These are phyloP conservation scores for Cutaneotrichosporon arboriforme DNA, from an alignment of 1,284 basidiomycete species.

Conservation along the genomic window DNA sequence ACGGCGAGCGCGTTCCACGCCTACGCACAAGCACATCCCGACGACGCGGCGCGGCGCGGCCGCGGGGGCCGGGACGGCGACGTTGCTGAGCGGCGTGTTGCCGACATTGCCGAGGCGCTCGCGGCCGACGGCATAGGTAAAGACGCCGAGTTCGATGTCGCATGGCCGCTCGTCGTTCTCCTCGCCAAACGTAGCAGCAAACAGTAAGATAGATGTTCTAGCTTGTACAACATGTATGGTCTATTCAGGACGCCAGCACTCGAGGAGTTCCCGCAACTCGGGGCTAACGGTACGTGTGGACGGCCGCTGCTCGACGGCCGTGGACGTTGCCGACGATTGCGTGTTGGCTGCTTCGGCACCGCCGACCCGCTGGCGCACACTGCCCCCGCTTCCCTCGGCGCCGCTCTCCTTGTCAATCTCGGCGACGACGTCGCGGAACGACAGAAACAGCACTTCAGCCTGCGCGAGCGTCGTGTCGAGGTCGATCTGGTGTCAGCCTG, in stretches of 20 bases:
- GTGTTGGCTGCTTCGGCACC: background rate
- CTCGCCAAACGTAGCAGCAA: constrained; percentile 41
- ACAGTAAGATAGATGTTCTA: background rate
- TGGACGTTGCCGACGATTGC: background rate
- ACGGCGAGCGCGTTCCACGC: constrained; percentile 69
- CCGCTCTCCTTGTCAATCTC: constrained; percentile 60
- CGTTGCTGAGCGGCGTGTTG: constrained; percentile 61
- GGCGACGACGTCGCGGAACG: constrained; percentile 57
- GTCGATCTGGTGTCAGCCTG: constrained; percentile 57
- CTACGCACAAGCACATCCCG: constrained; percentile 61
- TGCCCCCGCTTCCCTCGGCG: background rate
- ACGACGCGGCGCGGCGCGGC: constrained; percentile 50
- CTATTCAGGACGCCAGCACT: constrained; percentile 13
- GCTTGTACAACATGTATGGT: background rate
- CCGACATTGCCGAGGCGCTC: constrained; percentile 52
- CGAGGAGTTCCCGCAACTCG: constrained; percentile 16
- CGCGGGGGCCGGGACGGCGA: constrained; percentile 51
- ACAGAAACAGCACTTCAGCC: constrained; percentile 82
- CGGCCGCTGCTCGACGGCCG: constrained; percentile 1
- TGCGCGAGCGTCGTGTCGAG: constrained; percentile 84
- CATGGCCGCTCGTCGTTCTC: constrained; percentile 67
- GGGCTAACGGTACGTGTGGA: constrained; percentile 5
- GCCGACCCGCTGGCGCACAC: background rate
- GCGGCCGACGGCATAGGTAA: constrained; percentile 38
- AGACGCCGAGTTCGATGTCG: constrained; percentile 52